Conservation (phyloP, 2,329 filamentous ascomycete genomes). For the Apiospora hydei region DNA sequence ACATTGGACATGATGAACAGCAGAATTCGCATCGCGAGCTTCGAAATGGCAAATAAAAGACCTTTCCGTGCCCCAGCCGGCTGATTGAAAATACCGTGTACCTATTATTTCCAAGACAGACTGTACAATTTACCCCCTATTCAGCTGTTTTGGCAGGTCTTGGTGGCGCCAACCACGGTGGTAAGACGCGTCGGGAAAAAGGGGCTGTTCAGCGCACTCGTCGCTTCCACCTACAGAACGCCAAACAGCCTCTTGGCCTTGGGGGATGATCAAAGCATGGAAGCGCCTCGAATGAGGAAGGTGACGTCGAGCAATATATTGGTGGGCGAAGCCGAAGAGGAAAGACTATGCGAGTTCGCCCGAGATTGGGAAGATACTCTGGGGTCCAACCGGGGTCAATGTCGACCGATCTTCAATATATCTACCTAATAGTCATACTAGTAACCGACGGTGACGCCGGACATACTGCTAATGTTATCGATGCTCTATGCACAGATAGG, state of each 20-base stretch:
- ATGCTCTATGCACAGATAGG: not conserved
- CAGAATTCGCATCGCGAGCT: not conserved
- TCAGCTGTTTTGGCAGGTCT: not conserved
- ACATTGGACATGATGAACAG: not conserved
- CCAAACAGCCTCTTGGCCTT: not conserved
- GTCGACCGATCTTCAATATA: not conserved
- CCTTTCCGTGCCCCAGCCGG: not conserved
- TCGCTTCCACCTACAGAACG: not conserved
- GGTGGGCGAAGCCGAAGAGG: not conserved
- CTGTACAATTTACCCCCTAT: not conserved
- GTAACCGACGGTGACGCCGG: not conserved
- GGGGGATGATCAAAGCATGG: not conserved
- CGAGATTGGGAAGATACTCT: not conserved
- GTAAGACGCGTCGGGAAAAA: not conserved
- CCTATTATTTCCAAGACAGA: not conserved
- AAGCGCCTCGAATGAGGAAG: not conserved
- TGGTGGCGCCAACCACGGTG: not conserved
- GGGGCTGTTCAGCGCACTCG: not conserved
- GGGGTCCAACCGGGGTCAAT: not conserved
- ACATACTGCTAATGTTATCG: too few relatives aligned
- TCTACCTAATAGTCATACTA: not conserved
- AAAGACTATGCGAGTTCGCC: not conserved
- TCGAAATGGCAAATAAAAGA: too few relatives aligned
- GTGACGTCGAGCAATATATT: not conserved
- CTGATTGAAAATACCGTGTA: not conserved